A percentile compares a stretch with the other conserved stretches of the same genome.
Evolutionary conservation across 495 filamentous ascomycete species (phyloP).

Genomic region (Aspergillus leporis): DNA sequence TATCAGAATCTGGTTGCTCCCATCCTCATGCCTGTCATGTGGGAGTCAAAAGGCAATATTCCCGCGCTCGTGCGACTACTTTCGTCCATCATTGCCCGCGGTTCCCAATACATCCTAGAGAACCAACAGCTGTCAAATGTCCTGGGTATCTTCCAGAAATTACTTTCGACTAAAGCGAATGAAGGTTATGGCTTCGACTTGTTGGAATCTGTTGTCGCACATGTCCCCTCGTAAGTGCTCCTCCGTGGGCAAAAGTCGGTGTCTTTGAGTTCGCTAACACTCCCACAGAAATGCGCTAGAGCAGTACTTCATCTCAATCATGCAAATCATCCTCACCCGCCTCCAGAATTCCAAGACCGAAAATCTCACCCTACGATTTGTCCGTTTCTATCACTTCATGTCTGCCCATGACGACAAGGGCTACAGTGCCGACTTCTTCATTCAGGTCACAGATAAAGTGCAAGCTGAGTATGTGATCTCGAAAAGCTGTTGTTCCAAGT

Average conservation of each 20-base stretch:
- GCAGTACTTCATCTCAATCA: constrained; percentile 75
- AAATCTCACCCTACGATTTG: constrained; percentile 75
- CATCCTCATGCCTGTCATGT: constrained; percentile 73
- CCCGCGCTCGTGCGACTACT: constrained; percentile 85
- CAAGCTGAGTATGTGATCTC: constrained; percentile 60
- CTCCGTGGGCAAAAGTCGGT: not conserved
- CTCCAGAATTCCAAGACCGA: constrained; percentile 79
- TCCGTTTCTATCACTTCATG: constrained; percentile 89
- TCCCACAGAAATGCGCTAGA: constrained; percentile 58
- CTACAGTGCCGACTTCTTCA: constrained; percentile 85
- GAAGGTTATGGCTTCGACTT: constrained; percentile 87
- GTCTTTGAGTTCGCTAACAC: constrained; percentile 13
- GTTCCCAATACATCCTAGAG: constrained; percentile 65
- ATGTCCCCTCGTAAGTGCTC: constrained; percentile 64
- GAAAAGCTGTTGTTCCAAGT: not conserved
- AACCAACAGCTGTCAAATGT: constrained; percentile 78
- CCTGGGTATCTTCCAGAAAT: constrained; percentile 88
- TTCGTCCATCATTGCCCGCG: constrained; percentile 78
- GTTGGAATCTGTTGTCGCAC: constrained; percentile 72
- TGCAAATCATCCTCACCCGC: constrained; percentile 78
- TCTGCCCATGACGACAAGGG: constrained; percentile 74
- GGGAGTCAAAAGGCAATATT: constrained; percentile 90
- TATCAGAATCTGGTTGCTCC: constrained; percentile 75
- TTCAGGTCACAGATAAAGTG: constrained; percentile 74
- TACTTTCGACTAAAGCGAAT: constrained; percentile 69